Evolutionary conservation across 208 protist species (phyloP).

Genomic region (Trichomonas gallinae): DNA sequence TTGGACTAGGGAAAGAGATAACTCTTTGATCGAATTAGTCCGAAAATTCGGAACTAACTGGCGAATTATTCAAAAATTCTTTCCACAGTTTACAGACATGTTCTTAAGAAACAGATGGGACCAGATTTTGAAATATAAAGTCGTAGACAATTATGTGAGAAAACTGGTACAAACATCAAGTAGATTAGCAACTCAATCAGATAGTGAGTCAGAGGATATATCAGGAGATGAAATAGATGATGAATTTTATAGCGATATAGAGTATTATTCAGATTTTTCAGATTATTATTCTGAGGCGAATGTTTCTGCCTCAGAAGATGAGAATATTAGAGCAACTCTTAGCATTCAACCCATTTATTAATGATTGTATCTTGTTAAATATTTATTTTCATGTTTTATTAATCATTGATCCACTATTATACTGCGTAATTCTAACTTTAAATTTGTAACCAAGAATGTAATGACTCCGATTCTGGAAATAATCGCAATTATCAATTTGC

Average conservation of each 20-base stretch:
- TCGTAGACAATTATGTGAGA: not conserved
- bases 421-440: no score
- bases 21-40: not conserved
- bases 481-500: no score
- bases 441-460: no score
- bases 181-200: not conserved
- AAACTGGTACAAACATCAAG: not conserved
- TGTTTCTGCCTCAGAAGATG: not conserved
- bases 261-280: not conserved
- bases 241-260: not conserved
- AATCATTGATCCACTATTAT: no score
- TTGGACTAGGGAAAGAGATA: not conserved
- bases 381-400: no score
- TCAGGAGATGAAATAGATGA: not conserved
- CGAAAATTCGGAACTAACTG: not conserved
- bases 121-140: not conserved
- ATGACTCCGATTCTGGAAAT: no score
- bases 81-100: not conserved
- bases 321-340: not conserved
- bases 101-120: not conserved
- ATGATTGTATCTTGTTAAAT: no score
- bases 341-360: no score
- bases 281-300: not conserved
- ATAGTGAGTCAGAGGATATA: not conserved
- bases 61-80: not conserved